A percentile compares a stretch with the other conserved stretches of the same genome.
Conservation (phyloP, 495 filamentous ascomycete genomes). For the Pseudomonodictys pantanalensis region DNA sequence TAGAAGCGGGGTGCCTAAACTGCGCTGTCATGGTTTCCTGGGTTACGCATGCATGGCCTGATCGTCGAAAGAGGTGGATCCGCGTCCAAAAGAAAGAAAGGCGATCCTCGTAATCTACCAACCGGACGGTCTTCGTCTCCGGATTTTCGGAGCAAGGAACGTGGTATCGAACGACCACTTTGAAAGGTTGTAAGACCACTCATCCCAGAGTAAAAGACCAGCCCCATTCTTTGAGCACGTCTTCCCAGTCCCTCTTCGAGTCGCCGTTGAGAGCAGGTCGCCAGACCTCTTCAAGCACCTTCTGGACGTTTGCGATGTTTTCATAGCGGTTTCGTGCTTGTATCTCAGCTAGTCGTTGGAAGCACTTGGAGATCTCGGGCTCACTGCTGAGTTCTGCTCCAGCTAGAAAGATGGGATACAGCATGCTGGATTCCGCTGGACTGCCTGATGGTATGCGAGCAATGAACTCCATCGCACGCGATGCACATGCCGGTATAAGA, state of each 20-base stretch:
- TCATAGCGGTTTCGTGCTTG: conserved; percentile 23
- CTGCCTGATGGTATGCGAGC: conserved; percentile 24
- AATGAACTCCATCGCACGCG: conserved; percentile 19
- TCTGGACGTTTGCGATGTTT: conserved; percentile 17
- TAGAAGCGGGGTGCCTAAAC: no score
- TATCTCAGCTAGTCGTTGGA: conserved; percentile 12
- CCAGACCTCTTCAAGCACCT: conserved; percentile 23
- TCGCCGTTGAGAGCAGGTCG: conserved; percentile 9
- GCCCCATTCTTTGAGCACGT: conserved; percentile 19
- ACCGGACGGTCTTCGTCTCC: no score
- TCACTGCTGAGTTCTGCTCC: conserved; percentile 16
- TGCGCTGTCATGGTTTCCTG: no score
- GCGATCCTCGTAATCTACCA: no score
- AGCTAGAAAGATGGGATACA: conserved; percentile 25
- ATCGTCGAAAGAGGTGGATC: no score
- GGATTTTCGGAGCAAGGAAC: no score
- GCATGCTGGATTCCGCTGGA: conserved; percentile 22
- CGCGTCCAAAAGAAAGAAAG: no score
- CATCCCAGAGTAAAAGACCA: conserved; percentile 19
- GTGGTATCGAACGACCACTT: no score
- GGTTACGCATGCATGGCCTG: no score
- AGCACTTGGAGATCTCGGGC: conserved; percentile 13
- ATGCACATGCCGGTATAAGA: conserved; percentile 17
- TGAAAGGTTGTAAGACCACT: not conserved
- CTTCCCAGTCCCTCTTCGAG: conserved; percentile 24